Evolutionary conservation across 1,284 basidiomycete species (phyloP), one percentile per base, ranked within the genome.

Genomic region (Xerocomus amazonicus): DNA sequence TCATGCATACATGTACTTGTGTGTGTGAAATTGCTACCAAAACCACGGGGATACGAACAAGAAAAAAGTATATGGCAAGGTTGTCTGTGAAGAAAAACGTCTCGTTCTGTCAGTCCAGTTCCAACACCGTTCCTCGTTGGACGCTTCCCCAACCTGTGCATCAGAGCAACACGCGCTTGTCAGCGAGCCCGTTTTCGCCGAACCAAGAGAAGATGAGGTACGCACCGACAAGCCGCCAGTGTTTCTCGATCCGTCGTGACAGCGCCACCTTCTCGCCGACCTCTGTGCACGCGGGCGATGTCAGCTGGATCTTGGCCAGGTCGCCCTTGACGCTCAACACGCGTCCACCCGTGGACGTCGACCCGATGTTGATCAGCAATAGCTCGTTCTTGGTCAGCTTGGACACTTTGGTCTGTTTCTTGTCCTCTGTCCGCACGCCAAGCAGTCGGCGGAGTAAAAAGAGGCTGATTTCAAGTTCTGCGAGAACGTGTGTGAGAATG

Each of bases 391-490:
- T 97, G 48, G 85, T 80, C 43, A 98, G 79, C 71, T 97, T 98
- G 47, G 90, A 78, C 27, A 95, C 93, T 70, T 93, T 98, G 43
- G 96, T 97, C 70, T 96, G 92, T 71, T 98, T 98, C 76, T 95
- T 96, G 74, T 97, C 96, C 70, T 97, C 95, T 27, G 92, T 93
- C 72, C 96, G 95, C 59, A 98, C 97, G 71, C 96, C 96, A n/a
- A 99, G 81, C 53, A 99, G 73, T 57, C 97, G 84, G 56, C 97
- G 90, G 41, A 97, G 85, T 41, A 97, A 76, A 84, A 96, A 97
- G 57, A 95, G 73, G 64, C 84, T 90, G 69, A 95, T 94, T 71
- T 96, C 92, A 44, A 96, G 78, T 68, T 90, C 89, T 90, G 9
- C n/a, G n/a, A n/a, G n/a, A n/a, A 3, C 19, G n/a, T 13, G 13